A percentile compares a stretch with the other conserved stretches of the same genome.
These are phyloP conservation scores for Phanerochaete sordida DNA, from an alignment of 768 basidiomycete species.

Conservation along the genomic window DNA sequence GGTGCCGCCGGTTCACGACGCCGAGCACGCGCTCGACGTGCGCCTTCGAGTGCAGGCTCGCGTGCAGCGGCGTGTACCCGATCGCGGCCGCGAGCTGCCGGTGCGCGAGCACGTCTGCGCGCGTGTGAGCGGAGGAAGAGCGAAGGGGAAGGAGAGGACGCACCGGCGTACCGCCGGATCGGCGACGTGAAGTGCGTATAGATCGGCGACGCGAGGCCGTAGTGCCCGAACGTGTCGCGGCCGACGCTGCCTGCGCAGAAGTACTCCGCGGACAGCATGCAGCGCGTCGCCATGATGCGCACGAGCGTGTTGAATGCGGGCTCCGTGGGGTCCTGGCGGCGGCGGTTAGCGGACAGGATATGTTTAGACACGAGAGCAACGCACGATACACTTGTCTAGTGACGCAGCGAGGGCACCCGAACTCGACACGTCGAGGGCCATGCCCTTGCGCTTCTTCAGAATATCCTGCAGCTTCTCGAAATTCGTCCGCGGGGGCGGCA, in stretches of 20 bases:
- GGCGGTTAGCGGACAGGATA: neutral
- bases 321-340: constrained; percentile 65
- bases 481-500: constrained; percentile 88
- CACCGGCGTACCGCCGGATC: constrained; percentile 92
- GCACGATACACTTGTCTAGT: constrained; percentile 81
- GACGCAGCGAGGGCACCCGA: constrained; percentile 88
- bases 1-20: constrained; percentile 86
- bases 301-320: constrained; percentile 97
- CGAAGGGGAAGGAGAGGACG: neutral
- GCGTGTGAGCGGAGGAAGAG: neutral
- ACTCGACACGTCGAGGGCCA: constrained; percentile 84
- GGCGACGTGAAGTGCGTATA: constrained; percentile 99
- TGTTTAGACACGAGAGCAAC: constrained; percentile 25
- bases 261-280: constrained; percentile 98
- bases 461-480: constrained; percentile 97
- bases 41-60: constrained; percentile 81
- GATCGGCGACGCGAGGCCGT: constrained; percentile 94
- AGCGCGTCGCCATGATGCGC: constrained; percentile 97
- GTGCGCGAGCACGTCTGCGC: constrained; percentile 87
- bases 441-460: constrained; percentile 76
- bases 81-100: constrained; percentile 92
- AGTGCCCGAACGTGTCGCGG: constrained; percentile 91
- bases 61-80: constrained; percentile 76
- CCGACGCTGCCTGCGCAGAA: constrained; percentile 95
- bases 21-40: constrained; percentile 86